A percentile compares a stretch with the other conserved stretches of the same genome.
phyloP scores from a whole-genome alignment of 192 early-diverging fungal species.

The Bifiguratus adelaidae region DNA sequence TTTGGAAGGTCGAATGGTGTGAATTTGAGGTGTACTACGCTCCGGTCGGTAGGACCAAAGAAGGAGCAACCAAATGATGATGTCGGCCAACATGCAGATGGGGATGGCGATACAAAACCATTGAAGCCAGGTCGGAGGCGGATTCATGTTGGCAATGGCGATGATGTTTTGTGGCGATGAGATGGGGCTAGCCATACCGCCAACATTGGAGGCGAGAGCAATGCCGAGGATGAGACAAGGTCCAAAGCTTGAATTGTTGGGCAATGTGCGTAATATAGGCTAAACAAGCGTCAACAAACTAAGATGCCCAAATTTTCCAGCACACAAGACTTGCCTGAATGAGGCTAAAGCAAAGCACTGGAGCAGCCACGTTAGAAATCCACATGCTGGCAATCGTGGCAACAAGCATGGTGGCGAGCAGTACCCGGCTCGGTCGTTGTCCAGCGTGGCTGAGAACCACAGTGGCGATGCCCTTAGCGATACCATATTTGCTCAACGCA shows the following conservation, averaged over 20 bases:
- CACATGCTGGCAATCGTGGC: constrained; percentile 97
- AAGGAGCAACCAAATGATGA: constrained; percentile 76
- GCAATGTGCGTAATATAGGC: constrained; percentile 88
- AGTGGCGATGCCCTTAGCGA: constrained; percentile 85
- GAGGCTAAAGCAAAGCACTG: constrained; percentile 91
- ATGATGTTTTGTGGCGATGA: constrained; percentile 97
- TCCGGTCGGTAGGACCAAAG: constrained; percentile 72
- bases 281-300: constrained; percentile 6
- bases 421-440: constrained; percentile 68
- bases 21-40: constrained; percentile 43
- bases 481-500: constrained; percentile 90
- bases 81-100: constrained; percentile 66
- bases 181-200: constrained; percentile 97
- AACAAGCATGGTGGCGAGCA: constrained; percentile 92
- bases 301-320: neutral
- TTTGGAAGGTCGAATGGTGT: constrained; percentile 43
- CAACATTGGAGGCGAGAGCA: constrained; percentile 90
- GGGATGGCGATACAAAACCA: constrained; percentile 88
- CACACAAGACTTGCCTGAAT: constrained; percentile 44
- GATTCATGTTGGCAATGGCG: constrained; percentile 87
- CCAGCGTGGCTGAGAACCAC: constrained; percentile 85
- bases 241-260: constrained; percentile 66
- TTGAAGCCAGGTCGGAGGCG: constrained; percentile 78
- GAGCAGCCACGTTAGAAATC: constrained; percentile 96
- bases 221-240: constrained; percentile 92